Conservation (phyloP, 768 basidiomycete species). For the Cyclocybe cylindracea region DNA sequence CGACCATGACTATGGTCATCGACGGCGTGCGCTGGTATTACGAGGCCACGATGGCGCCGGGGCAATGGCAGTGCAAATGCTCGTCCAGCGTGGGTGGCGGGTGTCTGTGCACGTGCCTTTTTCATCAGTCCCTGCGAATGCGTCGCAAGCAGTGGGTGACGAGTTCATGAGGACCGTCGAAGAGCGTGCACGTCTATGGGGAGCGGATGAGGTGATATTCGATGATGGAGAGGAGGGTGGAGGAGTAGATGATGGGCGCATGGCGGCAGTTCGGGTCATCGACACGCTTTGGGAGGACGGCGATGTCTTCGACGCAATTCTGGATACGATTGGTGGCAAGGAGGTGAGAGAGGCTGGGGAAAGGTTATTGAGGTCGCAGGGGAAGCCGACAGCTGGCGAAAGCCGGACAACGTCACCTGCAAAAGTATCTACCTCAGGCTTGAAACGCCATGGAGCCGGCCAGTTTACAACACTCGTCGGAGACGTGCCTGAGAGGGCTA, state of each 20-base stretch:
- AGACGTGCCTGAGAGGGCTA: conserved; percentile 60
- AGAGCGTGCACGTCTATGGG: conserved; percentile 62
- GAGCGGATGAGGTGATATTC: conserved; percentile 77
- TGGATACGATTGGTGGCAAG: conserved; percentile 83
- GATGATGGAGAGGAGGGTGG: conserved; percentile 47
- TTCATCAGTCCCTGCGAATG: conserved; percentile 24
- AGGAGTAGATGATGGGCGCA: conserved; percentile 40
- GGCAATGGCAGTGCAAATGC: conserved; percentile 77
- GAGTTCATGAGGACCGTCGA: conserved; percentile 48
- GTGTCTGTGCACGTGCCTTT: conserved; percentile 69
- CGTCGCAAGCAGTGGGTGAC: conserved; percentile 25
- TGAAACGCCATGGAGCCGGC: conserved; percentile 22
- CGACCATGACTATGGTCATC: conserved; percentile 24
- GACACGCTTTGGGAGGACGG: conserved; percentile 52
- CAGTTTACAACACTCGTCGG: conserved; percentile 86
- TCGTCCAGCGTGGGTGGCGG: conserved; percentile 66
- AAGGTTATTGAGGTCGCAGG: conserved; percentile 49
- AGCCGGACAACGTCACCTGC: conserved; percentile 18
- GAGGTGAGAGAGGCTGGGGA: conserved; percentile 78
- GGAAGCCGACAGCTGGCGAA: conserved; percentile 7
- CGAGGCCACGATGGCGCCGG: conserved; percentile 76
- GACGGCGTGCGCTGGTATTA: conserved; percentile 56
- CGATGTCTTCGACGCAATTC: conserved; percentile 72
- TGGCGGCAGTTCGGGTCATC: conserved; percentile 51
- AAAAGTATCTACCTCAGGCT: not conserved